These are phyloP conservation scores for Magnusiomyces fungicola DNA, from an alignment of 1,139 yeast genomes.

Conservation along the genomic window DNA sequence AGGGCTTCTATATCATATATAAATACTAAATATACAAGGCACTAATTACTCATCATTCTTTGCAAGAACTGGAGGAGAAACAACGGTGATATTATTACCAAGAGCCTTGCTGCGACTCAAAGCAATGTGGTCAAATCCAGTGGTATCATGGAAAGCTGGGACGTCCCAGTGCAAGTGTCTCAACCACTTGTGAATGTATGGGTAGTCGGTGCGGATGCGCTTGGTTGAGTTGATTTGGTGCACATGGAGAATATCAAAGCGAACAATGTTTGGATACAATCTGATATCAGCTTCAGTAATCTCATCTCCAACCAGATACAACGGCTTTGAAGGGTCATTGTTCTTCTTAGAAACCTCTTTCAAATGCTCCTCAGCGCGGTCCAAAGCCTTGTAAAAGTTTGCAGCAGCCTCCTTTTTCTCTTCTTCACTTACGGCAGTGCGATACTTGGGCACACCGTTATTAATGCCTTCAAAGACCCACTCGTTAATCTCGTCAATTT, in stretches of 20 bases:
- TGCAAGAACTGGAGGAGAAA: too few species aligned
- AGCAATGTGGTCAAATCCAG: constrained; percentile 64
- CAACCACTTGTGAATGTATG: constrained; percentile 71
- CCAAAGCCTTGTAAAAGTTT: constrained; percentile 61
- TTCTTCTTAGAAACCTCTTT: constrained; percentile 39
- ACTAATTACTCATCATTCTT: too few species aligned
- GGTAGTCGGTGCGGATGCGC: constrained; percentile 75
- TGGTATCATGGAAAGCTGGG: constrained; percentile 69
- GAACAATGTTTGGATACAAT: constrained; percentile 69
- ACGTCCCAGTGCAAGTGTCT: constrained; percentile 79
- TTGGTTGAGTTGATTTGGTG: constrained; percentile 90
- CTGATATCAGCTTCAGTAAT: constrained; percentile 89
- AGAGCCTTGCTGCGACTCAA: too few species aligned
- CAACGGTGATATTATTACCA: too few species aligned
- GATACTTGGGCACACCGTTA: constrained; percentile 91
- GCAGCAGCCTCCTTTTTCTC: constrained; percentile 69
- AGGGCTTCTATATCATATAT: too few species aligned
- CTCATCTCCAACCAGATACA: constrained; percentile 52
- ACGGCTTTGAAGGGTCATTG: neutral
- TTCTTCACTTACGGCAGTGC: constrained; percentile 79
- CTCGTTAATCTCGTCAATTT: constrained; percentile 72
- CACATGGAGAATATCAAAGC: constrained; percentile 87
- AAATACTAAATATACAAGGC: too few species aligned
- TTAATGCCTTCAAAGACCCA: constrained; percentile 84
- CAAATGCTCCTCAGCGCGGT: constrained; percentile 64